A percentile compares a stretch with the other conserved stretches of the same genome.
Evolutionary conservation across 306 rosid genomes (phyloP).

Genomic region (Rosa persica): DNA sequence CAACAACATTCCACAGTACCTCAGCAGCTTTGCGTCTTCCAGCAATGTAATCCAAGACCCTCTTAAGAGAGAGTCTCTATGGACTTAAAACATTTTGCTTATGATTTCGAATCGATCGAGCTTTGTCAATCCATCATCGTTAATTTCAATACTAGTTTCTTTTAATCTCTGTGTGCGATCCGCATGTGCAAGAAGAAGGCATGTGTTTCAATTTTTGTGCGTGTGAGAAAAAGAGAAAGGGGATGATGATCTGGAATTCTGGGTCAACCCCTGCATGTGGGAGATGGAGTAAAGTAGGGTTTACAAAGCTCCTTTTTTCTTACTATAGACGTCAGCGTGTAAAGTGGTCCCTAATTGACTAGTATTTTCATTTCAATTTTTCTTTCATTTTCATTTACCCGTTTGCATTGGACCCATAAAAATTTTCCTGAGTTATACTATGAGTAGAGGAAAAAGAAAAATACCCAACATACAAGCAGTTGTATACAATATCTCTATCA

Average conservation of each 20-base stretch:
- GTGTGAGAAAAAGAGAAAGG: background rate
- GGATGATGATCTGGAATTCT: constrained; percentile 19
- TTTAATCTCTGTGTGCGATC: background rate
- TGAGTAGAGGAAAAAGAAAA: background rate
- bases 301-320: constrained; percentile 18
- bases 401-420: background rate
- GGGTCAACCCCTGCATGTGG: constrained; percentile 54
- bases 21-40: constrained; percentile 43
- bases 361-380: background rate
- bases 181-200: background rate
- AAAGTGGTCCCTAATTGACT: constrained; percentile 10
- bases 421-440: background rate
- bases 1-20: constrained; percentile 42
- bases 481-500: background rate
- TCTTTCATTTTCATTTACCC: background rate
- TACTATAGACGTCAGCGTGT: constrained; percentile 22
- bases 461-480: background rate
- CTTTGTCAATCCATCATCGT: constrained; percentile 24
- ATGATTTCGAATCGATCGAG: constrained; percentile 7
- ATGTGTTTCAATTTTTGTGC: background rate
- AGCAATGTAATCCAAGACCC: constrained; percentile 64
- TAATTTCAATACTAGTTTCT: constrained; percentile 15
- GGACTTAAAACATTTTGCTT: constrained; percentile 42
- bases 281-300: constrained; percentile 25
- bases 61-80: constrained; percentile 60